Percentiles rank a stretch among this genome's conserved stretches.
These are phyloP conservation scores for Syzygium jambos DNA, from an alignment of 345 rosid genomes.

Conservation along the genomic window DNA sequence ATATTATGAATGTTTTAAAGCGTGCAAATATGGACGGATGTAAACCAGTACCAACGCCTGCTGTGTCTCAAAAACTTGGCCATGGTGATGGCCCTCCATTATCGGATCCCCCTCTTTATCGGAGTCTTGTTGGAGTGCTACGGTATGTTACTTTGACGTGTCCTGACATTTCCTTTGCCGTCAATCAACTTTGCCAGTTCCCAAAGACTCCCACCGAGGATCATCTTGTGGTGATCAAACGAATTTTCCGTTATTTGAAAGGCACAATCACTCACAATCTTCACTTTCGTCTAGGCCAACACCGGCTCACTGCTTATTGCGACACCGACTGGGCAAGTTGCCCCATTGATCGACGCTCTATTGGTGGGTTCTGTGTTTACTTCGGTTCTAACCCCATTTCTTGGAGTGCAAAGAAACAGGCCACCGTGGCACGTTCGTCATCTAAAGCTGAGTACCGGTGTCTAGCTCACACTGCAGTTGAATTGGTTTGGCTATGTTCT, in stretches of 20 bases:
- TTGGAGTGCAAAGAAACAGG: not conserved
- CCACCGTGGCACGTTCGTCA: not conserved
- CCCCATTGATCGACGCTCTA: not conserved
- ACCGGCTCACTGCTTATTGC: not conserved
- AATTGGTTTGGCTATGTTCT: not conserved
- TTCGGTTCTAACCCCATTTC: not conserved
- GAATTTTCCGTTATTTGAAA: not conserved
- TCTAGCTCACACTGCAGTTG: not conserved
- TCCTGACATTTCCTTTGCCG: not conserved
- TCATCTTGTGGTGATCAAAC: not conserved
- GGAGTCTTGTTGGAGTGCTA: not conserved
- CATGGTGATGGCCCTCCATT: not conserved
- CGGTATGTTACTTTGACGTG: accelerated
- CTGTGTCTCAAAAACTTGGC: not conserved
- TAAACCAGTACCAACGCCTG: not conserved
- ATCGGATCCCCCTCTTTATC: not conserved
- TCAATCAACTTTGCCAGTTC: not conserved
- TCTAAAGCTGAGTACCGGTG: not conserved
- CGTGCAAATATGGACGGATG: not conserved
- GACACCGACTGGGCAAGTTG: not conserved
- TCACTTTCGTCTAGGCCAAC: not conserved
- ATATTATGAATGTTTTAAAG: not conserved
- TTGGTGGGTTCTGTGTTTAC: not conserved
- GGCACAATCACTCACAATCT: not conserved
- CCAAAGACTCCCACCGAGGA: not conserved